Evolutionary conservation across 139 green algal species (phyloP), one percentile per base, ranked within the genome.

Genomic region (Gonium pectorale): DNA sequence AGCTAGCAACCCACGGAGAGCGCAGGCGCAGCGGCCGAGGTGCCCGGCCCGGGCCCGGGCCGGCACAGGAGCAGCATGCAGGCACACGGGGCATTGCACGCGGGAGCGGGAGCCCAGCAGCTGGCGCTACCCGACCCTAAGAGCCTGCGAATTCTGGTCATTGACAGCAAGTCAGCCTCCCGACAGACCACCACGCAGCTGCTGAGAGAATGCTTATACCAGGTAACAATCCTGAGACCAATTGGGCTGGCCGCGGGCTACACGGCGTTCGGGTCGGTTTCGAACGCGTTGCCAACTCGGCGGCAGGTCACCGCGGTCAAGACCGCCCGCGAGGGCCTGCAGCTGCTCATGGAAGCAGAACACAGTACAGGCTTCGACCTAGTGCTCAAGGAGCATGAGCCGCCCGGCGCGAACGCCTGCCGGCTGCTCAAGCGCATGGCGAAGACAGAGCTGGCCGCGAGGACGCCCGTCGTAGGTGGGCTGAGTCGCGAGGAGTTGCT

Each of bases 361-460:
- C 75, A 82, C 51, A 62, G 31, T 11, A 40, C 49, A 2, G 31
- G 41, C 33, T 90, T 94, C 35, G 92, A 97, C 83, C 41, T 94
- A 24, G 88, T 97, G 2, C 62, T 97, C 21, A 97, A 97, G 77
- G 91, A 94, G 44, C 94, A 97, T 60, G 91, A 95, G 13, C 93
- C 92, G 21, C 88, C 91, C 0, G 46, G 27, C 11, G 86, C 86
- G 22, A 92, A 95, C 52, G 94, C 86, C 7, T 88, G 88, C 46
- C 80, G 89, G 6, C 90, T 97, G 15, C 75, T 97, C 33, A 62
- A 83, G 5, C 82, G 88, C n/a, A 86, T 94, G 64, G 49, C 68
- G 2, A 84, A 73, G 24, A 62, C 84, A 19, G 82, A 90, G 33
- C 44, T 79, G 5, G 83, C 93, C 2, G 56, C 67, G 0, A 59